Conservation (phyloP, 345 rosid genomes). For the Kernera saxatilis region DNA sequence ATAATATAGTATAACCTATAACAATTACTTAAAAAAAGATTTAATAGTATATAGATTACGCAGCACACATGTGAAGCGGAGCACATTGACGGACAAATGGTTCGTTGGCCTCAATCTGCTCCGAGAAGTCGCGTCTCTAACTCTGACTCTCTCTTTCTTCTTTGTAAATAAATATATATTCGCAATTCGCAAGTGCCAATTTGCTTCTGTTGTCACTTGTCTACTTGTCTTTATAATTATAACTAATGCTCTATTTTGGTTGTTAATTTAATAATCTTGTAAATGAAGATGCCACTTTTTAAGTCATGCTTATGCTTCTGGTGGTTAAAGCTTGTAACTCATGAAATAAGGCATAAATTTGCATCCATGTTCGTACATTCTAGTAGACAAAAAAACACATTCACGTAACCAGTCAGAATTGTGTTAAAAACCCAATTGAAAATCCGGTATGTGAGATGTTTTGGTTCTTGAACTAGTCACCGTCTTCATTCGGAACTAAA, state of each 20-base stretch:
- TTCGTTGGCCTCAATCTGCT: slow-evolving; percentile 37
- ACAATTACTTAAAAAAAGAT: not conserved
- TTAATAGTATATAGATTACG: not conserved
- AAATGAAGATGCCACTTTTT: not conserved
- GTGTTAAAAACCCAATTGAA: no score
- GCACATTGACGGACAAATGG: slow-evolving; percentile 18
- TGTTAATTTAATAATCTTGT: not conserved
- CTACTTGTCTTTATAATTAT: not conserved
- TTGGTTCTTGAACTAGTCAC: no score
- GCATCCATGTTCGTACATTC: no score
- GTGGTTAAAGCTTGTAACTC: no score
- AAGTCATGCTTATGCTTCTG: no score
- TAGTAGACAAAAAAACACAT: no score
- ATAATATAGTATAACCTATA: not conserved
- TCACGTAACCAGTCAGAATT: no score
- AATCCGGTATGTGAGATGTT: no score
- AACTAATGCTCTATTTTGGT: not conserved
- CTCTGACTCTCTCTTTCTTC: not conserved
- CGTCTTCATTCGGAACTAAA: no score
- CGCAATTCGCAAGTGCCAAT: not conserved
- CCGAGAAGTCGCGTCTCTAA: slow-evolving; percentile 60
- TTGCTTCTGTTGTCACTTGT: not conserved
- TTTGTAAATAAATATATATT: not conserved
- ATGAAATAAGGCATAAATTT: no score
- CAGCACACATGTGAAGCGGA: slow-evolving; percentile 21